Percentiles rank a stretch among this genome's conserved stretches.
Evolutionary conservation across 1,284 basidiomycete genomes (phyloP).

Genomic region (Rugosomyces carneus): DNA sequence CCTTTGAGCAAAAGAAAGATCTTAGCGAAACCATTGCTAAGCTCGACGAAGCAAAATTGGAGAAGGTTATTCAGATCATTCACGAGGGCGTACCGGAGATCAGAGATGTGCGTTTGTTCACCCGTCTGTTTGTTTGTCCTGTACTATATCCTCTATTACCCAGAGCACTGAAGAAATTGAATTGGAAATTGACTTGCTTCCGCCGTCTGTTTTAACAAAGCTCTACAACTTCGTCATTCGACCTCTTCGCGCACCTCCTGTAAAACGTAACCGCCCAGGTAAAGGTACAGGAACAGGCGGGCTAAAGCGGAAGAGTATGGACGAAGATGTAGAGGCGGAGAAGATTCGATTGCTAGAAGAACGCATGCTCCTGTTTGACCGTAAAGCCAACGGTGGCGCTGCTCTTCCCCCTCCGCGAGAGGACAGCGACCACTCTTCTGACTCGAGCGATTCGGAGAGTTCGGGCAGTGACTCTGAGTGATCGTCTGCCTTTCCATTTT

Average conservation of each 20-base stretch:
- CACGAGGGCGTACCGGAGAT: slow-evolving; percentile 86
- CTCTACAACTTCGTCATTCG: slow-evolving; percentile 92
- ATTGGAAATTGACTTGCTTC: slow-evolving; percentile 89
- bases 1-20: slow-evolving; percentile 95
- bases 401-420: slow-evolving; percentile 33
- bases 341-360: slow-evolving; percentile 86
- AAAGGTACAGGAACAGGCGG: slow-evolving; percentile 83
- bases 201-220: slow-evolving; percentile 77
- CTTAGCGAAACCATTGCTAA: slow-evolving; percentile 86
- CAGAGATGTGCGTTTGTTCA: slow-evolving; percentile 63
- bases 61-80: slow-evolving; percentile 87
- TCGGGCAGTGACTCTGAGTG: slow-evolving; percentile 80
- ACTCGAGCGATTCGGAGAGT: slow-evolving; percentile 70
- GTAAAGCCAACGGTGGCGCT: slow-evolving; percentile 35
- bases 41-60: slow-evolving; percentile 73
- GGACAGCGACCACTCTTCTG: slow-evolving; percentile 70
- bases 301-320: slow-evolving; percentile 86
- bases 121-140: slow-evolving; percentile 11
- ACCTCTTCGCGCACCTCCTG: slow-evolving; percentile 52
- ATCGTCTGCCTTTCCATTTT: slow-evolving; percentile 18
- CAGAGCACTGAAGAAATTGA: slow-evolving; percentile 95
- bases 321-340: slow-evolving; percentile 83
- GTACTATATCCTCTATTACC: slow-evolving; percentile 4
- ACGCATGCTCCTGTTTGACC: slow-evolving; percentile 71
- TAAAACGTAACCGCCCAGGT: slow-evolving; percentile 61